Evolutionary conservation across 257 asterid genomes (phyloP).

Genomic region (Lycium ferocissimum): DNA sequence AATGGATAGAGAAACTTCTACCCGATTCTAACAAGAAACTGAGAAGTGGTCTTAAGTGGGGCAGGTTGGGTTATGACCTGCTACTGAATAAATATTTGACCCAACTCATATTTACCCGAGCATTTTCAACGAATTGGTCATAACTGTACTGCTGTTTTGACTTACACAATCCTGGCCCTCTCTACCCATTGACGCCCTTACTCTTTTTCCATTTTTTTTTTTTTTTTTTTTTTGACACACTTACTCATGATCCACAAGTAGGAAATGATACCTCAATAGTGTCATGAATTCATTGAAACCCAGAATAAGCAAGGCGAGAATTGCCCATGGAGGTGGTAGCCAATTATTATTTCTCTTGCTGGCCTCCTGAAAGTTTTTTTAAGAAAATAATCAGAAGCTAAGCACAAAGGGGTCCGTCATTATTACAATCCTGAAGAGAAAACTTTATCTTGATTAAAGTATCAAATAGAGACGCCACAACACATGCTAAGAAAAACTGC

Average conservation of each 20-base stretch:
- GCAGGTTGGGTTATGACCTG: background rate
- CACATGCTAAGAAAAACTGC: background rate
- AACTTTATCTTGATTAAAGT: background rate
- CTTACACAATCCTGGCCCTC: background rate
- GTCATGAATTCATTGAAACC: slow-evolving; percentile 99
- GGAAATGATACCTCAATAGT: slow-evolving; percentile 70
- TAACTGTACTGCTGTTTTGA: background rate
- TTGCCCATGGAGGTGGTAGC: slow-evolving; percentile 99
- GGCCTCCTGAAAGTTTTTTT: slow-evolving; percentile 70
- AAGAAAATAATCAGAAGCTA: slow-evolving; percentile 28
- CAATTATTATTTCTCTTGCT: slow-evolving; percentile 88
- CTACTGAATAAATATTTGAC: background rate
- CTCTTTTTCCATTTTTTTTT: background rate
- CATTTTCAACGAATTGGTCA: background rate
- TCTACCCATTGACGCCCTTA: background rate
- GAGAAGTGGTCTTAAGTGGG: background rate
- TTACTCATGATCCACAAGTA: slow-evolving; percentile 24
- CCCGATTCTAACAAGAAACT: background rate
- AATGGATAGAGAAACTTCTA: background rate
- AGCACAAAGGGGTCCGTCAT: slow-evolving; percentile 17
- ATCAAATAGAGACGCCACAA: background rate
- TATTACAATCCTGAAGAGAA: slow-evolving; percentile 10
- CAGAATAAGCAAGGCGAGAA: slow-evolving; percentile 72
- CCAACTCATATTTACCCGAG: background rate
- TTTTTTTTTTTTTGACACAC: background rate